Base-by-base conservation (phyloP, 805 yeast genomes). In the Yarrowia sp. region DNA sequence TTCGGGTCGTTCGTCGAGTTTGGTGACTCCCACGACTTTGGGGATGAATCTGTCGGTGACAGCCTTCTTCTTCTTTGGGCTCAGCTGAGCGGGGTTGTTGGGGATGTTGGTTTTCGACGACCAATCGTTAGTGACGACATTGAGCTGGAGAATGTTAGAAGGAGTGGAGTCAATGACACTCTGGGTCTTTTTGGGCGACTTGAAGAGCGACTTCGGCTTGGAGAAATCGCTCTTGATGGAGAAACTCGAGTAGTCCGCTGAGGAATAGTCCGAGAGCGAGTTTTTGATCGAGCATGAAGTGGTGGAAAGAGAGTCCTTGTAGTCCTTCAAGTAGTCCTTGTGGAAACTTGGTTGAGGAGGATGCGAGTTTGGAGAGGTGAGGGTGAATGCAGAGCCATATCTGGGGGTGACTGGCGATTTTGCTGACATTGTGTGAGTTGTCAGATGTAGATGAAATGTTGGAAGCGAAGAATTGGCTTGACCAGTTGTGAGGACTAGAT, bases 61-160 rank as follows among this genome's bases (percentile, higher is more conserved):
- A 15, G 47, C 63, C 47, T 55, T 55, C 24, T 55, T 55, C 20
- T 55, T 55, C 15, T 42, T 55, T 1, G 63, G 63, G 47, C 63
- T 55, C 47, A 42, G 13, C 44, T 55, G 63, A 0, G 14, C 0
- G 15, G 20, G 9, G 30, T 24, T 55, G 63, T 53, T 53, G 30
- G 17, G 4, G 30, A 42, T 42, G 63, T 55, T 55, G 58, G 58
- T 52, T 19, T 52, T 52, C 10, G 12, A 13, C 17, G 63, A 55
- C 63, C 63, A 55, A 33, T 55, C 63, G 47, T 55, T 55, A 12
- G 63, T 55, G 38, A 55, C 63, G 13, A 55, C 63, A 30, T 55
- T 55, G 47, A 55, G 63, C 63, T 55, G 63, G 9, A 55, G 39
- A 30, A 55, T 55, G 30, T 24, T 24, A n/a, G 63, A 55, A 2